phyloP scores from a whole-genome alignment of 2,329 filamentous ascomycete species.

The Catunica adiposa region DNA sequence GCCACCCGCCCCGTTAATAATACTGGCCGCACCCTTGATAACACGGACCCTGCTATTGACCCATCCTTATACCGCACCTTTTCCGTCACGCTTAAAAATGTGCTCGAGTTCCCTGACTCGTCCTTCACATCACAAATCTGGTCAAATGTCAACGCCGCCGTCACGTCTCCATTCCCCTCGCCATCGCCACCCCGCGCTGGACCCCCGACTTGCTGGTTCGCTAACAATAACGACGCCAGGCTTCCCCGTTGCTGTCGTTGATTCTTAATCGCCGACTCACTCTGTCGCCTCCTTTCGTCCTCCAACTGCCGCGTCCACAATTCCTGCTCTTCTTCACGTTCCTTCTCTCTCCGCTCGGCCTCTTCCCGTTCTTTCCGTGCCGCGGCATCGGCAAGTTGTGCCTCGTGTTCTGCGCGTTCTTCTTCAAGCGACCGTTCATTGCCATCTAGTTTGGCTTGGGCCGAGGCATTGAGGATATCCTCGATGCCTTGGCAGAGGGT shows the following conservation, averaged over 20 bases:
- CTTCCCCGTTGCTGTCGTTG: background rate
- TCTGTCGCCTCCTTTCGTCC: constrained; percentile 53
- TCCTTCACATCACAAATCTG: constrained; percentile 48
- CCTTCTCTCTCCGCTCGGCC: constrained; percentile 36
- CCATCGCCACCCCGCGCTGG: too few species aligned
- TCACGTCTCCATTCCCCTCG: too few species aligned
- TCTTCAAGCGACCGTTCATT: constrained; percentile 71
- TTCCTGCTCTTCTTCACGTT: constrained; percentile 51
- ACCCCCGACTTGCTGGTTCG: constrained; percentile 15
- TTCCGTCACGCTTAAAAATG: constrained; percentile 55
- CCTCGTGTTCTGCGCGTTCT: constrained; percentile 71
- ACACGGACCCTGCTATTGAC: constrained; percentile 47
- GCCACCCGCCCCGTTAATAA: constrained; percentile 36
- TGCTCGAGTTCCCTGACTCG: constrained; percentile 42
- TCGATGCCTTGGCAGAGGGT: constrained; percentile 53
- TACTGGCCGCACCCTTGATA: constrained; percentile 57
- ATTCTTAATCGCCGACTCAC: constrained; percentile 44
- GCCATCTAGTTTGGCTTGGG: constrained; percentile 56
- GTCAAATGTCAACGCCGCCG: constrained; percentile 42
- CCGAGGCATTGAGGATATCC: constrained; percentile 72
- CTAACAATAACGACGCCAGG: constrained; percentile 20
- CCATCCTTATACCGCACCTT: constrained; percentile 42
- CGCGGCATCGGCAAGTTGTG: constrained; percentile 45
- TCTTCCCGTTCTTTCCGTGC: constrained; percentile 37
- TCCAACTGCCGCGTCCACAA: constrained; percentile 54